Conservation (phyloP, 345 rosid species). For the Bretschneidera sinensis region DNA sequence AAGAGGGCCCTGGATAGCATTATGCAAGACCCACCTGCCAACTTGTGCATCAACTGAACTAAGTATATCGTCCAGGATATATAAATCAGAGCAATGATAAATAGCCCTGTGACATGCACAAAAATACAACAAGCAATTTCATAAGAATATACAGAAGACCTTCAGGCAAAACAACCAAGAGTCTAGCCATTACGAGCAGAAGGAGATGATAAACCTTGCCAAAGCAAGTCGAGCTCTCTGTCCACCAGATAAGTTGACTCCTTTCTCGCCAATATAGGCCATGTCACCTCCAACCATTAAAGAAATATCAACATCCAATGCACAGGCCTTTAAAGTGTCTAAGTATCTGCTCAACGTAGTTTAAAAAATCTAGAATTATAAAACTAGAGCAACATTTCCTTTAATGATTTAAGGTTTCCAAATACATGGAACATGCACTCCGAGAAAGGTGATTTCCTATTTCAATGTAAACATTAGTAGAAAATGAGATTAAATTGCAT, state of each 20-base stretch:
- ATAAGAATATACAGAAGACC: not conserved
- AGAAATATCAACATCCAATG: constrained; percentile 77
- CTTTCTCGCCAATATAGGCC: constrained; percentile 84
- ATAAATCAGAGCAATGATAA: constrained; percentile 58
- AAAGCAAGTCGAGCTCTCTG: constrained; percentile 94
- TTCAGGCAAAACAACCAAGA: constrained; percentile 12
- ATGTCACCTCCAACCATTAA: constrained; percentile 77
- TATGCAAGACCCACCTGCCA: constrained; percentile 70
- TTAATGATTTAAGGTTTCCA: constrained; percentile 1
- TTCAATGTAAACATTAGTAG: not conserved
- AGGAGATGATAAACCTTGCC: constrained; percentile 54
- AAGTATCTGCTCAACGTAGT: constrained; percentile 43
- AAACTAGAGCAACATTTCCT: not conserved
- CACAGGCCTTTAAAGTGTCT: constrained; percentile 61
- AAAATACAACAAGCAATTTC: constrained; percentile 2
- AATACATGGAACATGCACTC: too few relatives aligned
- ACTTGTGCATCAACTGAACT: constrained; percentile 98
- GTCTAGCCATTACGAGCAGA: constrained; percentile 9
- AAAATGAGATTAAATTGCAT: not conserved
- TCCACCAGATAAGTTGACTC: constrained; percentile 91
- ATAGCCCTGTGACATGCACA: constrained; percentile 52
- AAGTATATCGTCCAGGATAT: constrained; percentile 81
- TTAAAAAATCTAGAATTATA: constrained; percentile 6
- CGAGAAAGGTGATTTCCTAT: not conserved
- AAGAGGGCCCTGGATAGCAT: constrained; percentile 66